These are phyloP conservation scores for Populus tremula DNA, from an alignment of 345 rosid species.

Conservation along the genomic window DNA sequence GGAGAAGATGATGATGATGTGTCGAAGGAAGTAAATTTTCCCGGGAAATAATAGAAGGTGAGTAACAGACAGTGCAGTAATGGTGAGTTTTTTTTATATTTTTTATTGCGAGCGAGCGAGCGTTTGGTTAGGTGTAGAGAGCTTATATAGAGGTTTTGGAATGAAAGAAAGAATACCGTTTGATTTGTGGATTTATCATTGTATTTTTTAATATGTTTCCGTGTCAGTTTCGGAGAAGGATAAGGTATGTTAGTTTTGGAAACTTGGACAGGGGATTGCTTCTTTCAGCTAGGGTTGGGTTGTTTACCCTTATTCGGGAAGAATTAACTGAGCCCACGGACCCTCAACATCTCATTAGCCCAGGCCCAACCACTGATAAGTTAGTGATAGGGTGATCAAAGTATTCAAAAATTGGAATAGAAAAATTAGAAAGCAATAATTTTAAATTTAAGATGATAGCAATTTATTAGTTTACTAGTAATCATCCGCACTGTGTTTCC, in stretches of 20 bases:
- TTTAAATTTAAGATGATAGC: no score
- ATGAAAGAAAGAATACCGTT: background rate
- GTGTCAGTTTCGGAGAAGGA: background rate
- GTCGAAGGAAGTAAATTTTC: constrained; percentile 13
- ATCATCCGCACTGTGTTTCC: no score
- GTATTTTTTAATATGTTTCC: background rate
- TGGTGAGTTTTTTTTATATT: background rate
- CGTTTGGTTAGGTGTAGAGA: background rate
- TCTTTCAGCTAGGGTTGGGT: background rate
- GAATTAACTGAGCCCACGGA: background rate
- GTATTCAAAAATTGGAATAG: no score
- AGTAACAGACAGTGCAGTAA: background rate
- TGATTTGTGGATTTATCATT: background rate
- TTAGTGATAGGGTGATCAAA: no score
- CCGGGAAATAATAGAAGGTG: constrained; percentile 12
- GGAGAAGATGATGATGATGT: background rate
- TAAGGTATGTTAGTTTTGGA: background rate
- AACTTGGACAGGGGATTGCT: background rate
- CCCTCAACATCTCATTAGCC: background rate
- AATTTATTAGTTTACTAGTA: no score
- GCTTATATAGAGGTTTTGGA: background rate
- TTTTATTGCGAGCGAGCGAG: background rate
- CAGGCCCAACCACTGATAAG: background rate
- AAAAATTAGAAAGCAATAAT: no score
- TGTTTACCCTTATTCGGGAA: background rate